Conservation (phyloP, 2,329 filamentous ascomycete genomes). For the Alternaria ventricosa region DNA sequence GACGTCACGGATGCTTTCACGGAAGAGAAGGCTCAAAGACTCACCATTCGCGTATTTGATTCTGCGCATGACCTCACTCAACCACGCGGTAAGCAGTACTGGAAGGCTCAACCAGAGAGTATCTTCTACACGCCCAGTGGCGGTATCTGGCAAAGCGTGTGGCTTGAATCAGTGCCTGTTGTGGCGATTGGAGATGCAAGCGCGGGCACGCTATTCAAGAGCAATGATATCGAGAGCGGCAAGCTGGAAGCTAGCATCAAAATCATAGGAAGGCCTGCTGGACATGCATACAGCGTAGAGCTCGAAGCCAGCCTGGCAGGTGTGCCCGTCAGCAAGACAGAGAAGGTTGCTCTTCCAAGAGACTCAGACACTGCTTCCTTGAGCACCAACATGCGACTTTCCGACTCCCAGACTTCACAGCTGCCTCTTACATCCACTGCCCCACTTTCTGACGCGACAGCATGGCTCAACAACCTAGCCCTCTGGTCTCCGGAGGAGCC, state of each 20-base stretch:
- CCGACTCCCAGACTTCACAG: constrained; percentile 49
- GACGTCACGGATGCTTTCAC: constrained; percentile 61
- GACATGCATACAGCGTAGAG: constrained; percentile 58
- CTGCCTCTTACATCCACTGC: constrained; percentile 46
- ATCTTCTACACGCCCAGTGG: constrained; percentile 66
- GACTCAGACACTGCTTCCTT: constrained; percentile 59
- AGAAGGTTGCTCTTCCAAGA: constrained; percentile 53
- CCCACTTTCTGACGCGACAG: constrained; percentile 48
- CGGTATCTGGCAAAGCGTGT: constrained; percentile 66
- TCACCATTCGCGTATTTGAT: constrained; percentile 67
- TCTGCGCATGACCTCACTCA: constrained; percentile 70
- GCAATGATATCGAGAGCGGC: constrained; percentile 61
- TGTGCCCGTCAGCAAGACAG: constrained; percentile 53
- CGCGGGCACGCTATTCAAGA: constrained; percentile 63
- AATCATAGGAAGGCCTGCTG: constrained; percentile 58
- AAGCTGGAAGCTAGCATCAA: constrained; percentile 59
- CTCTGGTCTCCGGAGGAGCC: constrained; percentile 68
- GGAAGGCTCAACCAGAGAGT: constrained; percentile 65
- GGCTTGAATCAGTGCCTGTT: constrained; percentile 62
- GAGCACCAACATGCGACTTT: constrained; percentile 58
- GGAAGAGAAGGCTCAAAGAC: constrained; percentile 21
- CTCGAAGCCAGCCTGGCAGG: constrained; percentile 62
- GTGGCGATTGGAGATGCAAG: constrained; percentile 63
- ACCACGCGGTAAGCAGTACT: constrained; percentile 72
- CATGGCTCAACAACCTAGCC: constrained; percentile 64